phyloP scores from a whole-genome alignment of 1,284 basidiomycete genomes.

The Ganoderma lingzhi region DNA sequence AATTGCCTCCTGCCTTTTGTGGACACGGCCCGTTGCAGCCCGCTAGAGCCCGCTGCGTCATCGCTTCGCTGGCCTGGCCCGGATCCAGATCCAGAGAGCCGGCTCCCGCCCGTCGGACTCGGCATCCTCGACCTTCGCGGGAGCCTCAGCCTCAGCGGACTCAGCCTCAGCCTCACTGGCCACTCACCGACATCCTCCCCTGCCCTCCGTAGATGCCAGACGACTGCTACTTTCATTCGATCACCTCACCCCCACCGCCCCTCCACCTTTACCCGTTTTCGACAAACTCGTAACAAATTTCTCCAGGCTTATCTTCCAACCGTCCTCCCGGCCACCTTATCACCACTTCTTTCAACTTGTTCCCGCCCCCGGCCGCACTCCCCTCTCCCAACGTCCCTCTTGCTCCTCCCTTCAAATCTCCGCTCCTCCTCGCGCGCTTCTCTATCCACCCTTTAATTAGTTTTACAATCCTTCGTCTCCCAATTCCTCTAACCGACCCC shows the following conservation, averaged over 20 bases:
- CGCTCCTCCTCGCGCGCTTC: not conserved
- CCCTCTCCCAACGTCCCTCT: not conserved
- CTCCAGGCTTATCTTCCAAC: not conserved
- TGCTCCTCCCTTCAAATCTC: not conserved
- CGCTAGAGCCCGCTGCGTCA: slow-evolving; percentile 1
- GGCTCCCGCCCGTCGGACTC: not conserved
- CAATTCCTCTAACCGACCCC: not conserved
- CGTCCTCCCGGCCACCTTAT: not conserved
- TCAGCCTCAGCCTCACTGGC: not conserved
- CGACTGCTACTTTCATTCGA: not conserved
- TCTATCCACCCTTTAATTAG: not conserved
- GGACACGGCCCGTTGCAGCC: not conserved
- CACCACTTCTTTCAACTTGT: not conserved
- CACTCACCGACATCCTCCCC: not conserved
- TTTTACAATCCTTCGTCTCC: not conserved
- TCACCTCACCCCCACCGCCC: not conserved
- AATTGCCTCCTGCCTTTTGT: slow-evolving; percentile 12
- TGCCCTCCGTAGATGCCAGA: not conserved
- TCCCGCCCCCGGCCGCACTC: not conserved
- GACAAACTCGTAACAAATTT: not conserved
- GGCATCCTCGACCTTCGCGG: not conserved
- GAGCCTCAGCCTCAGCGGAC: not conserved
- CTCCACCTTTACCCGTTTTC: not conserved
- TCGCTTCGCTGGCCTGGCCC: not conserved
- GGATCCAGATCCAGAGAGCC: not conserved